These are phyloP conservation scores for Gaeumannomyces sp. DNA, from an alignment of 2,329 filamentous ascomycete species.

Conservation along the genomic window DNA sequence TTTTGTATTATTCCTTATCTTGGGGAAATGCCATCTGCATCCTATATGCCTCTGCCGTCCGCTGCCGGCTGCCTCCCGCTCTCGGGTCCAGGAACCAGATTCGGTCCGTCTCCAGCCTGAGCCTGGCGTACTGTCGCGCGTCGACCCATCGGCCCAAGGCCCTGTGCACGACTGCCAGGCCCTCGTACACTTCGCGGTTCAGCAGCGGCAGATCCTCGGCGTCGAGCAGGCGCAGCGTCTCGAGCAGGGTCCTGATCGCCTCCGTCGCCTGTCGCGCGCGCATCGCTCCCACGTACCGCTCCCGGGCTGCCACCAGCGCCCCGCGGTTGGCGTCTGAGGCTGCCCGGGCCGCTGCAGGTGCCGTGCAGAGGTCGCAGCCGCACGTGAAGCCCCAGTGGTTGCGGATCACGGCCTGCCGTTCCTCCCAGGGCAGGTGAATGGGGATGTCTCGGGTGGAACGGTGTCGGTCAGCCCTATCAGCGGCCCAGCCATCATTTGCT, in stretches of 20 bases:
- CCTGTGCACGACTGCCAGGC: conserved; percentile 8
- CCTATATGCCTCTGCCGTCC: background rate
- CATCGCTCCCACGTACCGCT: conserved; percentile 1
- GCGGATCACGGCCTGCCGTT: conserved; percentile 16
- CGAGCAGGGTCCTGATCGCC: conserved; percentile 2
- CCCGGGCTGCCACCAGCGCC: background rate
- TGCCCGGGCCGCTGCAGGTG: background rate
- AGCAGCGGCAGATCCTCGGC: conserved; percentile 5
- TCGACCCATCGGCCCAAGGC: conserved; percentile 1
- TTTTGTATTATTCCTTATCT: too few species aligned
- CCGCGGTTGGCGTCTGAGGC: conserved; percentile 5
- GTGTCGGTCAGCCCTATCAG: background rate
- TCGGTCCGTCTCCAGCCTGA: background rate
- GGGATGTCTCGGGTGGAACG: conserved; percentile 17
- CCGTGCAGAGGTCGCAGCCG: conserved; percentile 18
- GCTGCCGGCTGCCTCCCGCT: background rate
- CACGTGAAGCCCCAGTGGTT: conserved; percentile 21
- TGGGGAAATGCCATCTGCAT: too few species aligned
- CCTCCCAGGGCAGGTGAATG: conserved; percentile 12
- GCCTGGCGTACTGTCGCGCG: background rate
- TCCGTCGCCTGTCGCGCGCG: background rate
- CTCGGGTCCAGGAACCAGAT: background rate
- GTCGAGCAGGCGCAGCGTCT: background rate
- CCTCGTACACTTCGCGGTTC: conserved; percentile 2
- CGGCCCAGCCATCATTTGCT: background rate